Base-by-base conservation (phyloP, 2,329 filamentous ascomycete species). In the Phoma herbarum region DNA sequence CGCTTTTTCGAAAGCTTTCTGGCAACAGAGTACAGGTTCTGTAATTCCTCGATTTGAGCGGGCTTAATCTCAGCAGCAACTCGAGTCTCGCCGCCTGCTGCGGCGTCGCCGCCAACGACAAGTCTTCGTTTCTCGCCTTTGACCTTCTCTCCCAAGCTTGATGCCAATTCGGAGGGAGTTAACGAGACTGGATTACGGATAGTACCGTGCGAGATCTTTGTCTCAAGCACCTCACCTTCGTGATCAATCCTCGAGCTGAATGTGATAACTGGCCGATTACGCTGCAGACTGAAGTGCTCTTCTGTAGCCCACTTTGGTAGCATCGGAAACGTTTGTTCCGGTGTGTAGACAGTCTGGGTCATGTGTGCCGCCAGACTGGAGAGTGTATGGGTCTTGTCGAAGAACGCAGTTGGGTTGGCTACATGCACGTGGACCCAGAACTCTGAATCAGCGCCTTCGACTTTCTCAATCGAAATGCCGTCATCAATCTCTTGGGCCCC, bases 381-480 rank as follows among this genome's bases (percentile, higher is more conserved):
- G 8, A 91, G 75, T 9, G 81, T 77, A 35, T 87, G 86, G 22
- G 85, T 80, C 18, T 86, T 85, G 20, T 79, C 68, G 62, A 95
- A 86, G 58, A 86, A 85, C 5, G 91, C 90, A 2, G 89, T 89
- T 9, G 91, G 91, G 69, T 95, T 92, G 14, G 92, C 91, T 41
- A 90, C 84, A 73, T 95, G 91, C 29, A 92, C 78, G 69, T 93
- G 90, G 28, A 94, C 80, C 91, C 91, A 95, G 68, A 85, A 86
- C 64, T 90, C 70, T 23, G 49, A 81, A 72, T 20, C 81, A 61
- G 75, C 75, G 18, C 75, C 79, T 4, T 80, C 76, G 1, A 88
- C 84, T 44, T 77, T 74, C 70, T 92, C 88, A 8, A 95, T 70
- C 0, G 91, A 94, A 9, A 96, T 78, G 1, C 88, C 91, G 71